phyloP scores from a whole-genome alignment of 305 asterid species.

The Withania somnifera region DNA sequence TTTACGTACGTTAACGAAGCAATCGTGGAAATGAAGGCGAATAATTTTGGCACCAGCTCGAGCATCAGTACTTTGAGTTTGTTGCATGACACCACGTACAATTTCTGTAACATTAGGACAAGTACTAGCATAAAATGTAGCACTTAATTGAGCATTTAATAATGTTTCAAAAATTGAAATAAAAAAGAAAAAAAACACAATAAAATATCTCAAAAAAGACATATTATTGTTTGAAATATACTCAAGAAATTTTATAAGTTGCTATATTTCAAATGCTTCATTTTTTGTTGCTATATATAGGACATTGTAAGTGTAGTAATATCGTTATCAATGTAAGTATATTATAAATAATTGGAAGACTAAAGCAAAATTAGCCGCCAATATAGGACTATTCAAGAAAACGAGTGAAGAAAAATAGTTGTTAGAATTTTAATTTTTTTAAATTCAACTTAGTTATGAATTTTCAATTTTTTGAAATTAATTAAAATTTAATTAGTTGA shows the following conservation, averaged over 20 bases:
- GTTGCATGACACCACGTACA: constrained; percentile 11
- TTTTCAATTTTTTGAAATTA: not conserved
- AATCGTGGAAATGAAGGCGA: constrained; percentile 16
- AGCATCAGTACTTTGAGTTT: constrained; percentile 7
- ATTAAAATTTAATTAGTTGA: not conserved
- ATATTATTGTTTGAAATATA: not conserved
- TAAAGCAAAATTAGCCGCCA: not conserved
- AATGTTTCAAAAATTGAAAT: not conserved
- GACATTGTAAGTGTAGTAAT: not conserved
- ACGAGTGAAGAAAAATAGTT: not conserved
- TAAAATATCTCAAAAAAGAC: not conserved
- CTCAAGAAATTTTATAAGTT: not conserved
- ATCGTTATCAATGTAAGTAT: not conserved
- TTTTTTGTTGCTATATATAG: not conserved
- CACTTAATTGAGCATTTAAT: constrained; percentile 15
- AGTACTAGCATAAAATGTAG: constrained; percentile 10
- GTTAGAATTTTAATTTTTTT: not conserved
- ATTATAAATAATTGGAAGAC: not conserved
- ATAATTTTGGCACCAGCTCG: constrained; percentile 14
- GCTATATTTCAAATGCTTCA: not conserved
- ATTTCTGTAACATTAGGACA: constrained; percentile 15
- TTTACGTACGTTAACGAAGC: constrained; percentile 13
- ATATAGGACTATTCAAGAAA: not conserved
- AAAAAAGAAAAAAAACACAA: not conserved
- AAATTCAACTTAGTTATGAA: not conserved